Evolutionary conservation across 2,329 filamentous ascomycete genomes (phyloP).

Genomic region (Aspergillus caelatus): DNA sequence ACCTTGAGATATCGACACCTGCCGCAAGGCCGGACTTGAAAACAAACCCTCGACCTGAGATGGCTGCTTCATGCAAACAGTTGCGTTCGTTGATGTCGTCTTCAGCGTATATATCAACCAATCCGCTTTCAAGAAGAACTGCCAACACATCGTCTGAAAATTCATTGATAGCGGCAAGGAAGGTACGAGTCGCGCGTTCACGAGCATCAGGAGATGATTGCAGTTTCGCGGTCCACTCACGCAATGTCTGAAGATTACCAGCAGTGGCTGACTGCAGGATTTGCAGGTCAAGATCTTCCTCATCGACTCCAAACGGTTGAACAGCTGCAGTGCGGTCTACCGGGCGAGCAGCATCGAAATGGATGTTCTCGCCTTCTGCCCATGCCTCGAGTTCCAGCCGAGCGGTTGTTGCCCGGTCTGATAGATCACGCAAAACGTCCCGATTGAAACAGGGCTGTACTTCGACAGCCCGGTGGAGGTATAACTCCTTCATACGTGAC

Average conservation of each 20-base stretch:
- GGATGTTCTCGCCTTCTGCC: constrained; percentile 94
- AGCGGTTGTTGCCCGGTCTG: constrained; percentile 95
- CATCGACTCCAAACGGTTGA: constrained; percentile 67
- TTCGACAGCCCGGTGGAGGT: constrained; percentile 92
- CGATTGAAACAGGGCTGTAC: constrained; percentile 98
- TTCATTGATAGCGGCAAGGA: constrained; percentile 85
- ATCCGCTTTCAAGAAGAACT: constrained; percentile 74
- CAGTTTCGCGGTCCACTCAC: constrained; percentile 79
- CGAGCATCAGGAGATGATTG: constrained; percentile 61
- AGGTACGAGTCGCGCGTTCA: constrained; percentile 85
- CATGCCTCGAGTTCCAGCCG: constrained; percentile 92
- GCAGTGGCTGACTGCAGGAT: constrained; percentile 81
- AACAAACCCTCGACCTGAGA: constrained; percentile 82
- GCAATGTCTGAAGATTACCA: constrained; percentile 75
- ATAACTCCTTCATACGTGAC: constrained; percentile 96
- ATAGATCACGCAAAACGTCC: constrained; percentile 93
- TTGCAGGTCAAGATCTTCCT: constrained; percentile 85
- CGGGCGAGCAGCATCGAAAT: constrained; percentile 64
- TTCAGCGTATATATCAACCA: constrained; percentile 89
- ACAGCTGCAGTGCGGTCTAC: constrained; percentile 41
- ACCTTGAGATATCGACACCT: constrained; percentile 74
- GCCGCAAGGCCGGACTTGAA: constrained; percentile 73
- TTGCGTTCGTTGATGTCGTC: constrained; percentile 98
- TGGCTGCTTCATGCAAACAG: constrained; percentile 93
- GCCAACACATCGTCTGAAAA: constrained; percentile 76